phyloP scores from a whole-genome alignment of 352 stramenopile species.

The Globisporangium canariense region DNA sequence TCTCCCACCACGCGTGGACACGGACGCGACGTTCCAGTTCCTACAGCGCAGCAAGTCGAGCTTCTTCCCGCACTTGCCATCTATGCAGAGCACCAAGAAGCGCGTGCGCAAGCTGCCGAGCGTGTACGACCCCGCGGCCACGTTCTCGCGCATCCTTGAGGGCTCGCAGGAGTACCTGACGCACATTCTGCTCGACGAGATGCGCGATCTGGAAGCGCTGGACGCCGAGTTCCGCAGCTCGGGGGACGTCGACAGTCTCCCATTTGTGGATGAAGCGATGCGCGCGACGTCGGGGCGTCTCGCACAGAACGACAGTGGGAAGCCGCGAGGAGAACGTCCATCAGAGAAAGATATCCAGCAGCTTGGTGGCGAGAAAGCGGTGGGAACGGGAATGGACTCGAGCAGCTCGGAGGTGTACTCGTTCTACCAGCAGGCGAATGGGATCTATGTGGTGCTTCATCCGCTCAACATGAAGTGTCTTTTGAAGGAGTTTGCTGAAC shows the following conservation, averaged over 20 bases:
- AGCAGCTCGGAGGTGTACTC: conserved; percentile 40
- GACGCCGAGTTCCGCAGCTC: conserved; percentile 68
- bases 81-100: conserved; percentile 18
- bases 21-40: conserved; percentile 65
- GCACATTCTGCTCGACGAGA: conserved; percentile 55
- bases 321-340: conserved; percentile 13
- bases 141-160: conserved; percentile 72
- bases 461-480: conserved; percentile 89
- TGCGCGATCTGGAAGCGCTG: conserved; percentile 67
- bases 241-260: conserved; percentile 68
- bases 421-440: conserved; percentile 86
- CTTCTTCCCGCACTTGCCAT: conserved; percentile 63
- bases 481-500: conserved; percentile 65
- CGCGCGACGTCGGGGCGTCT: conserved; percentile 60
- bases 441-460: conserved; percentile 87
- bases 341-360: background rate
- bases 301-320: conserved; percentile 26
- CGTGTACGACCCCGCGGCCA: conserved; percentile 65
- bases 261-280: conserved; percentile 81
- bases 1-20: conserved; percentile 52
- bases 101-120: conserved; percentile 47
- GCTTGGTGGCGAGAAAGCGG: conserved; percentile 2
- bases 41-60: conserved; percentile 66
- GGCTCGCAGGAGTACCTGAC: conserved; percentile 61
- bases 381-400: background rate